Base-by-base conservation (phyloP, 768 basidiomycete species). In the Mycena galericulata region DNA sequence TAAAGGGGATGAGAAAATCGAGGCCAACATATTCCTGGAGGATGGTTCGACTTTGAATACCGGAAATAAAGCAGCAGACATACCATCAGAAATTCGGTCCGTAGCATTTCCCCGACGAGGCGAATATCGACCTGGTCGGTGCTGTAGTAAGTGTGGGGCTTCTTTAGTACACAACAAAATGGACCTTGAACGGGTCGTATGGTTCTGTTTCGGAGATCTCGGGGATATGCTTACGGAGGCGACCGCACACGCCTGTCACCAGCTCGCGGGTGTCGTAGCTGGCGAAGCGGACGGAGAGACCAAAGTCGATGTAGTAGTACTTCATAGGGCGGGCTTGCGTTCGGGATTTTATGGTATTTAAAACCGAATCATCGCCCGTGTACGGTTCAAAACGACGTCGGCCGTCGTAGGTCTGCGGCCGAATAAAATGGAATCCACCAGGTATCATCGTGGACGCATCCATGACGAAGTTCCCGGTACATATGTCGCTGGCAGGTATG, bases 171-270 rank as follows among this genome's bases (percentile, higher is more conserved):
- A 36, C 8, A 36, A 36, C 8, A 36, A 6, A 36, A 26, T 47
- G 22, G 10, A 54, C 41, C 22, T 63, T 63, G 41, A 63, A 63
- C 9, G 62, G 30, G 24, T 63, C 62, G 22, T 63, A 63, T 22
- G 51, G 30, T 4, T 54, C 17, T 20, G 50, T 63, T 1, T 24
- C 40, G 3, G 51, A 63, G 15, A 63, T 54, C 41, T 63, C 51
- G 22, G 62, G 50, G 10, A 63, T 22, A 17, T 30, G 40, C 18
- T 43, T 43, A 4, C 40, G 50, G 18, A 62, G n/a, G 20, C 43
- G 51, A 5, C 61, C 61, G 22, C 15, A 53, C 7, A 30, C 12
- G 2, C 61, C 51, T 6, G n/a, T 24, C 11, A 56, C 62, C 18
- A 64, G n/a, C n/a, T 24, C 45, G 0, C 54, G 53, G 26, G 43